Percentiles rank a stretch among this genome's conserved stretches.
Evolutionary conservation across 1,139 yeast genomes (phyloP).

Genomic region (Geotrichum aggregatum): DNA sequence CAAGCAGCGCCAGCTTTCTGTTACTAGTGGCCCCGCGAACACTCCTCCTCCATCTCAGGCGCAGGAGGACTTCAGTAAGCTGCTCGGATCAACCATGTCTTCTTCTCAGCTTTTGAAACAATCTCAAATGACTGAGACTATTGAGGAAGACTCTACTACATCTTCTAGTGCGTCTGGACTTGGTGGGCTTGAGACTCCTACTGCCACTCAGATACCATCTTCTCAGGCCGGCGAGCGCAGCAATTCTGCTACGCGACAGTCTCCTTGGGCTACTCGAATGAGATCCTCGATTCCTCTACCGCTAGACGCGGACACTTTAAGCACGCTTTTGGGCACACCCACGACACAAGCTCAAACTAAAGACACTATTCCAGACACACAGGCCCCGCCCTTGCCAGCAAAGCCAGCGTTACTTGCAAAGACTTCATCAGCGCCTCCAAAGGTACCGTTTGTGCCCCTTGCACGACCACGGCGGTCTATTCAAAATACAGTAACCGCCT

Average conservation of each 20-base stretch:
- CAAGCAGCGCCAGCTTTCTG: slow-evolving; percentile 18
- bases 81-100: slow-evolving; percentile 10
- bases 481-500: neutral
- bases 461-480: slow-evolving; percentile 10
- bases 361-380: neutral
- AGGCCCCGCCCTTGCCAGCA: neutral
- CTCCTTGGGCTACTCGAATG: slow-evolving; percentile 16
- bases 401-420: slow-evolving; percentile 8
- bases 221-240: neutral
- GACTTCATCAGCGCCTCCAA: slow-evolving; percentile 6
- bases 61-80: neutral
- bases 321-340: slow-evolving; percentile 12
- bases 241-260: neutral
- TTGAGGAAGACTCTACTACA: slow-evolving; percentile 15
- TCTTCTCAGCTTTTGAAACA: slow-evolving; percentile 16
- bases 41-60: slow-evolving; percentile 14
- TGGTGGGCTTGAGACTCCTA: slow-evolving; percentile 6
- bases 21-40: slow-evolving; percentile 8
- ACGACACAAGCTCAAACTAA: neutral
- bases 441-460: slow-evolving; percentile 16
- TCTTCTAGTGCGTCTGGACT: neutral
- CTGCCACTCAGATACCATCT: neutral
- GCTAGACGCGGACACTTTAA: slow-evolving; percentile 9
- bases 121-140: slow-evolving; percentile 18
- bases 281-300: slow-evolving; percentile 21